A percentile compares a stretch with the other conserved stretches of the same genome.
These are phyloP conservation scores for Fusarium sp. DNA, from an alignment of 2,329 filamentous ascomycete species.

Conservation along the genomic window DNA sequence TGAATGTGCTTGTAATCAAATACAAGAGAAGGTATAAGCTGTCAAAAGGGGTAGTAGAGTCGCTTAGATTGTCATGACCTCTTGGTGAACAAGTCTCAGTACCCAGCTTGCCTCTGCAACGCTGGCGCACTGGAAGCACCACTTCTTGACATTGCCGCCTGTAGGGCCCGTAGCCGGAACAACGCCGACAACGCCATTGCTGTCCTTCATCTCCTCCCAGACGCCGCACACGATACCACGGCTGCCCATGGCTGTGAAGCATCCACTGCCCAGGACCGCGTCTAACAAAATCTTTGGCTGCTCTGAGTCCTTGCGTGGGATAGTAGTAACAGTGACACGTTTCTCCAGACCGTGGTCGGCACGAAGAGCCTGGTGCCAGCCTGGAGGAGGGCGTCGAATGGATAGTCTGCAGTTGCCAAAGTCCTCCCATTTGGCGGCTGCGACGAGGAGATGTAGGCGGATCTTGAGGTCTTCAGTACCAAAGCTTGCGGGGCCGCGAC, in stretches of 20 bases:
- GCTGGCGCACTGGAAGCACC: constrained; percentile 71
- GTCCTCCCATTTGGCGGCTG: constrained; percentile 87
- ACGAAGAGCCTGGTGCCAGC: constrained; percentile 68
- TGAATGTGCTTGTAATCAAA: constrained; percentile 17
- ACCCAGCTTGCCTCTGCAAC: constrained; percentile 67
- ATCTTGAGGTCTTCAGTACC: constrained; percentile 80
- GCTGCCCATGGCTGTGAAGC: constrained; percentile 85
- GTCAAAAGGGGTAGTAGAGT: neutral
- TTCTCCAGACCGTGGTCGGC: constrained; percentile 80
- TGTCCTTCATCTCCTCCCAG: constrained; percentile 80
- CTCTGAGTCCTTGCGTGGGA: constrained; percentile 70
- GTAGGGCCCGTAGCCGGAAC: constrained; percentile 64
- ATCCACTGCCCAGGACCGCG: constrained; percentile 84
- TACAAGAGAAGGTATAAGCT: constrained; percentile 5
- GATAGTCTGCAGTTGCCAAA: constrained; percentile 86
- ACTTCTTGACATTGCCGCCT: constrained; percentile 69
- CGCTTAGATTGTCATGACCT: constrained; percentile 58
- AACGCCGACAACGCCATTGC: constrained; percentile 65
- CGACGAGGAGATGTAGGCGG: constrained; percentile 83
- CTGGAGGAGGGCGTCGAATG: constrained; percentile 79
- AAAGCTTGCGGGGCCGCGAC: constrained; percentile 70
- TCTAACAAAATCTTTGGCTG: constrained; percentile 77
- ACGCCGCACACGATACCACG: constrained; percentile 91
- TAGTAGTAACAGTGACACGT: constrained; percentile 81
- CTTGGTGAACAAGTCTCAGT: constrained; percentile 66